Evolutionary conservation across 768 basidiomycete genomes (phyloP).

Genomic region (Leccinum sublutescens): DNA sequence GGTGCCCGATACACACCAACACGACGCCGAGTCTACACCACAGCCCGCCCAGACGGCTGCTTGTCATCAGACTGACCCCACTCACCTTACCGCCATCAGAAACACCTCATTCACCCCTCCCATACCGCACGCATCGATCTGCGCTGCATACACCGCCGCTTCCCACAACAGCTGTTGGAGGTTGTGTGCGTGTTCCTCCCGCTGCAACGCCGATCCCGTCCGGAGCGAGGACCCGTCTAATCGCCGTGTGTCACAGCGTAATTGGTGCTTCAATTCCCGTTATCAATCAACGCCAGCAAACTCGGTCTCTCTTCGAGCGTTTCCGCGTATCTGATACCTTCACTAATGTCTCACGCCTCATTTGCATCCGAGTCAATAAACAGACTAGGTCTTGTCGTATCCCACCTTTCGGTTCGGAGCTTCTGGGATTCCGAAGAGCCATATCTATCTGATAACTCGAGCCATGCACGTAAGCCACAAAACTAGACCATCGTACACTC

Average conservation of each 20-base stretch:
- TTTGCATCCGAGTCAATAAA: constrained; percentile 91
- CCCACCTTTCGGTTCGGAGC: constrained; percentile 66
- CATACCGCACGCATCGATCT: constrained; percentile 85
- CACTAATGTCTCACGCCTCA: constrained; percentile 89
- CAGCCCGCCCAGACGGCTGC: neutral
- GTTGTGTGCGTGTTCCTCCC: constrained; percentile 91
- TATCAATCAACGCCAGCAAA: neutral
- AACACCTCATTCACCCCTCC: constrained; percentile 91
- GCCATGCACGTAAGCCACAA: neutral
- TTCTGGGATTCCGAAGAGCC: constrained; percentile 29
- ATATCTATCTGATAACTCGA: constrained; percentile 27
- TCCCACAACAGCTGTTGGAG: constrained; percentile 93
- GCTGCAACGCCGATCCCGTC: constrained; percentile 89
- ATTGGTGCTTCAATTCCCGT: constrained; percentile 84
- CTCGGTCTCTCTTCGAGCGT: constrained; percentile 55
- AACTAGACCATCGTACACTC: constrained; percentile 32
- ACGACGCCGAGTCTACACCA: constrained; percentile 69
- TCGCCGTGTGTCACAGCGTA: constrained; percentile 81
- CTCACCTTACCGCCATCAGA: constrained; percentile 85
- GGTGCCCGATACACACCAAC: constrained; percentile 86
- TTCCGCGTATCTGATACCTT: constrained; percentile 86
- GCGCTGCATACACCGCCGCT: constrained; percentile 86
- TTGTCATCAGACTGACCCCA: constrained; percentile 6
- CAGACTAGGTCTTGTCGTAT: constrained; percentile 85
- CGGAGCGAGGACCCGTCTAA: constrained; percentile 74